Percentiles rank a stretch among this genome's conserved stretches.
Evolutionary conservation across 371 early-diverging fungal species (phyloP).

Genomic region (Syncephalis plumigaleata): DNA sequence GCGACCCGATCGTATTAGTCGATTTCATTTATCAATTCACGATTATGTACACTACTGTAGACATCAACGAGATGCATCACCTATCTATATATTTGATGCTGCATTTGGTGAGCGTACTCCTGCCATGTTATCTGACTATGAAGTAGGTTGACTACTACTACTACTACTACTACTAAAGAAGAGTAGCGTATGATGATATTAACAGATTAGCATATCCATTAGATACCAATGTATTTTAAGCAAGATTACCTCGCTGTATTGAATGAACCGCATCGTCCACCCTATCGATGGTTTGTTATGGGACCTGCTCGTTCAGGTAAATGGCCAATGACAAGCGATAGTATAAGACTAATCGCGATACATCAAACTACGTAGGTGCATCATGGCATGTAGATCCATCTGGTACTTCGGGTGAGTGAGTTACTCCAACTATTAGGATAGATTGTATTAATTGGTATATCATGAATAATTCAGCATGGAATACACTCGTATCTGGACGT

Average conservation of each 20-base stretch:
- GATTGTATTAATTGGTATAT: background rate
- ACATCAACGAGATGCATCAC: conserved; percentile 55
- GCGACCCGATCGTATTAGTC: conserved; percentile 35
- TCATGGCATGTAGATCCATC: conserved; percentile 31
- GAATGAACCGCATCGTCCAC: conserved; percentile 43
- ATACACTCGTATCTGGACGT: conserved; percentile 35
- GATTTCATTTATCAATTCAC: conserved; percentile 51
- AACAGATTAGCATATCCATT: conserved; percentile 44
- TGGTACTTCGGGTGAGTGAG: conserved; percentile 9
- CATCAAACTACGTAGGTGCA: too few relatives aligned
- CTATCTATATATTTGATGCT: conserved; percentile 69
- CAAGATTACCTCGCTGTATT: conserved; percentile 55
- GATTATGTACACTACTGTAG: conserved; percentile 42
- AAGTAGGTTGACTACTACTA: conserved; percentile 4
- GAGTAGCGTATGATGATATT: conserved; percentile 3
- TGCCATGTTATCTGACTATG: conserved; percentile 21
- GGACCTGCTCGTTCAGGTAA: conserved; percentile 44
- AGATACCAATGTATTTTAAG: conserved; percentile 50
- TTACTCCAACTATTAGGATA: too few relatives aligned
- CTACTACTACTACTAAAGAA: too few relatives aligned
- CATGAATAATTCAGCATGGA: conserved; percentile 55
- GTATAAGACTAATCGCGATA: too few relatives aligned
- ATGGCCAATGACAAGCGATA: too few relatives aligned
- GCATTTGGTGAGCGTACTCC: conserved; percentile 28
- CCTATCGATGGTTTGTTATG: conserved; percentile 45